These are phyloP conservation scores for Neonothopanus nambi DNA, from an alignment of 1,284 basidiomycete genomes.

Conservation along the genomic window DNA sequence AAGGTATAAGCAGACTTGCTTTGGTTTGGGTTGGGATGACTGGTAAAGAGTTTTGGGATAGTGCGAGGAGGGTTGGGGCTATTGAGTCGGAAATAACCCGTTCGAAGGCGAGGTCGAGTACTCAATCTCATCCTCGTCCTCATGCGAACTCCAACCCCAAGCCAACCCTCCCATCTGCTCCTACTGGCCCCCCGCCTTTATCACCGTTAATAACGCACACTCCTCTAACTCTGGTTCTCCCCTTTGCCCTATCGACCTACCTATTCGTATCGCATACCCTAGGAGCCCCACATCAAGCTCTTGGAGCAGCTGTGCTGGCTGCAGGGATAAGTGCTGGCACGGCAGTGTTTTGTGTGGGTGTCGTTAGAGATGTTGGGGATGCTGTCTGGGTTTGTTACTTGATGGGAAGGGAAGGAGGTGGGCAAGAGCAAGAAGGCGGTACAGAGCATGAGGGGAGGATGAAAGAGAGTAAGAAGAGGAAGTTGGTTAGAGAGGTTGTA, in stretches of 20 bases:
- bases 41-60: slow-evolving; percentile 80
- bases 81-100: slow-evolving; percentile 50
- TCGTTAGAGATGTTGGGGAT: slow-evolving; percentile 85
- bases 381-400: slow-evolving; percentile 88
- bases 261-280: slow-evolving; percentile 87
- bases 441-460: neutral
- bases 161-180: no score
- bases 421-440: neutral
- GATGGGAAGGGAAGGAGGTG: slow-evolving; percentile 76
- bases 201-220: slow-evolving; percentile 71
- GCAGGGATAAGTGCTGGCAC: slow-evolving; percentile 82
- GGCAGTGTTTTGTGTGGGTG: slow-evolving; percentile 79
- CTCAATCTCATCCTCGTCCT: no score
- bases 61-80: slow-evolving; percentile 65
- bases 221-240: slow-evolving; percentile 76
- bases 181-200: slow-evolving; percentile 61
- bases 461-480: slow-evolving; percentile 49
- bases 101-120: no score
- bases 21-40: slow-evolving; percentile 86
- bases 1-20: slow-evolving; percentile 80
- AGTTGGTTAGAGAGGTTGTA: slow-evolving; percentile 55
- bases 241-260: slow-evolving; percentile 82
- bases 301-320: slow-evolving; percentile 76
- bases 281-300: slow-evolving; percentile 73
- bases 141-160: no score